Evolutionary conservation across 306 rosid species (phyloP).

Genomic region (Abrus precatorius): DNA sequence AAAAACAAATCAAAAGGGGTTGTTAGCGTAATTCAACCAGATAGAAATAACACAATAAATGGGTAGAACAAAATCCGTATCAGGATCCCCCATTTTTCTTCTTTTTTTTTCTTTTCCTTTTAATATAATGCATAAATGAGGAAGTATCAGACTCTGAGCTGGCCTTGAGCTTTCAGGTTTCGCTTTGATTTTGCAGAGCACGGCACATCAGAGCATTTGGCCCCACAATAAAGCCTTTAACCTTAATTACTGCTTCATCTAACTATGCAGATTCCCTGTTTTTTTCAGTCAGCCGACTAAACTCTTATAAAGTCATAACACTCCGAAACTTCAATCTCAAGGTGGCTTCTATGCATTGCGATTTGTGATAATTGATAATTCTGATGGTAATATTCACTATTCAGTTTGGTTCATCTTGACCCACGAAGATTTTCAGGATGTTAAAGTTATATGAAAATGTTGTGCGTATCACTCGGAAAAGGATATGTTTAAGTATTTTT

Average conservation of each 20-base stretch:
- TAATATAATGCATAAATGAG: background rate
- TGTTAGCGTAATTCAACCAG: slow-evolving; percentile 12
- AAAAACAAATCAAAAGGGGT: background rate
- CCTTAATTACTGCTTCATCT: slow-evolving; percentile 14
- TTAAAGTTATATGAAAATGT: too few relatives aligned
- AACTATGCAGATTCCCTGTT: background rate
- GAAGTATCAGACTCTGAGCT: slow-evolving; percentile 7
- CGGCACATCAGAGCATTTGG: slow-evolving; percentile 18
- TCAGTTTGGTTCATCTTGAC: too few relatives aligned
- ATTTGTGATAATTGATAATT: background rate
- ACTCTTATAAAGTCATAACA: background rate
- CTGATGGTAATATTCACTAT: too few relatives aligned
- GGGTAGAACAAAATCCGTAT: background rate
- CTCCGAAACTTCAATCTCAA: background rate
- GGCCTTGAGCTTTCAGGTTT: slow-evolving; percentile 20
- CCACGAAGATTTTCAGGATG: too few relatives aligned
- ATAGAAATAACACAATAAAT: slow-evolving; percentile 2
- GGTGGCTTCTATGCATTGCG: background rate
- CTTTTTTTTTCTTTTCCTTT: background rate
- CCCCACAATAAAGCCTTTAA: slow-evolving; percentile 32
- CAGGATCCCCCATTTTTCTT: background rate
- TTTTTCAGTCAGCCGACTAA: background rate
- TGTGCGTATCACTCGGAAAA: too few relatives aligned
- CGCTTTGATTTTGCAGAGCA: slow-evolving; percentile 13
- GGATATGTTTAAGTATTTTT: too few relatives aligned